Conservation (phyloP, 352 stramenopile genomes). For the Globisporangium lucens region DNA sequence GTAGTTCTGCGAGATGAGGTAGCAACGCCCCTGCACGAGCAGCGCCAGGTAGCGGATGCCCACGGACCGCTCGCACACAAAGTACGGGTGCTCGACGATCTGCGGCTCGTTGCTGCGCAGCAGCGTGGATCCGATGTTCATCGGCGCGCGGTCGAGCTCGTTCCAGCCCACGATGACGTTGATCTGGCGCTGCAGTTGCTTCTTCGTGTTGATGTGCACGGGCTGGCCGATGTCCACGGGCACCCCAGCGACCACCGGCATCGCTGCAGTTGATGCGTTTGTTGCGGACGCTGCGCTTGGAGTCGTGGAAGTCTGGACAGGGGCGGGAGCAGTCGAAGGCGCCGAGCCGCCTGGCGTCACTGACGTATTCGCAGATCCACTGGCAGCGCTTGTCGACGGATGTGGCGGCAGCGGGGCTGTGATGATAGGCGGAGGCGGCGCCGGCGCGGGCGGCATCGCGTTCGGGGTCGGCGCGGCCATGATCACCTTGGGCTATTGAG, state of each 20-base stretch:
- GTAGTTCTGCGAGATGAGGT: slow-evolving; percentile 82
- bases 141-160: slow-evolving; percentile 67
- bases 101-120: slow-evolving; percentile 71
- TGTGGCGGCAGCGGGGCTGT: neutral
- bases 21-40: slow-evolving; percentile 76
- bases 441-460: neutral
- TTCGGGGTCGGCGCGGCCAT: slow-evolving; percentile 1
- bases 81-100: slow-evolving; percentile 79
- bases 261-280: slow-evolving; percentile 13
- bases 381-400: neutral
- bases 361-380: neutral
- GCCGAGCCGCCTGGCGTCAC: neutral
- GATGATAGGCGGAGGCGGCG: neutral
- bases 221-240: slow-evolving; percentile 62
- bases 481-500: neutral
- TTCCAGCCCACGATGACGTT: slow-evolving; percentile 81
- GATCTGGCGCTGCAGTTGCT: slow-evolving; percentile 79
- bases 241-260: slow-evolving; percentile 39
- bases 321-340: neutral
- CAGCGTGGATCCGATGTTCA: slow-evolving; percentile 71
- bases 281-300: neutral
- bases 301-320: neutral
- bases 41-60: slow-evolving; percentile 76
- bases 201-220: slow-evolving; percentile 69
- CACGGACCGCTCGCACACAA: slow-evolving; percentile 80